Evolutionary conservation across 306 rosid species (phyloP).

Genomic region (Corylus americana): DNA sequence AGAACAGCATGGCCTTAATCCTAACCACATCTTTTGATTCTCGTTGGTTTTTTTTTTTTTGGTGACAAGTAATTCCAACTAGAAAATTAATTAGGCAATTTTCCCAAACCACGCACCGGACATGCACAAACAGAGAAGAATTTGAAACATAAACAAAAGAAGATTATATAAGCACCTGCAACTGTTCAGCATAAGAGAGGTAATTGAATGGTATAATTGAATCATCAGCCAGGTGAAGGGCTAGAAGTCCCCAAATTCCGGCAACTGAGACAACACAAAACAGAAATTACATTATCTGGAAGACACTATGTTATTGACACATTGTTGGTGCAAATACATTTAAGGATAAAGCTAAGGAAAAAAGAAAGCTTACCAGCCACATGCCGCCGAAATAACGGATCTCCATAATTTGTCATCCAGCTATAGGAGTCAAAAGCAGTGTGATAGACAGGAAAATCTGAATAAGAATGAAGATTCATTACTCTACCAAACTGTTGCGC

Average conservation of each 20-base stretch:
- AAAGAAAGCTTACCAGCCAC: constrained; percentile 62
- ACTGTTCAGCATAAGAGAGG: constrained; percentile 68
- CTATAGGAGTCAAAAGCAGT: constrained; percentile 86
- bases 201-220: constrained; percentile 72
- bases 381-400: constrained; percentile 88
- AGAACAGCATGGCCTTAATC: neutral
- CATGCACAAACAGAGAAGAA: neutral
- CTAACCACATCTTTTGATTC: neutral
- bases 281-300: constrained; percentile 11
- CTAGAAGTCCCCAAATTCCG: constrained; percentile 90
- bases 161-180: constrained; percentile 48
- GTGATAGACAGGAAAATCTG: constrained; percentile 96
- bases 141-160: neutral
- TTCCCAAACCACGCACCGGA: neutral
- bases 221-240: constrained; percentile 83
- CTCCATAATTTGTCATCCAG: constrained; percentile 88
- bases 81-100: neutral
- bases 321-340: neutral
- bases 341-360: neutral
- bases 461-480: constrained; percentile 18
- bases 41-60: too few species aligned
- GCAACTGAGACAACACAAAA: constrained; percentile 53
- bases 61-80: too few species aligned
- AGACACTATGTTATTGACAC: constrained; percentile 4
- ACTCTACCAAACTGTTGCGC: neutral